Conservation (phyloP, 257 asterid species). For the Hygrophila difformis region DNA sequence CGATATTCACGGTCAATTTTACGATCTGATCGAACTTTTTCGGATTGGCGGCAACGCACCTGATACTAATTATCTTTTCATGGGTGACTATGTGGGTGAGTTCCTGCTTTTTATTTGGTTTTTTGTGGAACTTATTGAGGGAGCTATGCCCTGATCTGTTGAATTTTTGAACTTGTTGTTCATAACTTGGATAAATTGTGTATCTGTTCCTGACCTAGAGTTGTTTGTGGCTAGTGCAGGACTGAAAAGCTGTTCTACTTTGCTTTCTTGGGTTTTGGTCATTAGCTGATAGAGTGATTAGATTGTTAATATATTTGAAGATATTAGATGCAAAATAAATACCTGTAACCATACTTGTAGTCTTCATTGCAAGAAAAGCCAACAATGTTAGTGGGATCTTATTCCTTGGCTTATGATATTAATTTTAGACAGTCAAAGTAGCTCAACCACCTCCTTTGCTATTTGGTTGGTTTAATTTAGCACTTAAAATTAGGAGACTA, state of each 20-base stretch:
- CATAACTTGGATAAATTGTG: constrained; percentile 7
- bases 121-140: not conserved
- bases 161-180: not conserved
- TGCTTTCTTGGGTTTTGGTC: constrained; percentile 5
- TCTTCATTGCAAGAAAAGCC: not conserved
- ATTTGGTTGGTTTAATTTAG: constrained; percentile 2
- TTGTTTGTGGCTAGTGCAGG: constrained; percentile 3
- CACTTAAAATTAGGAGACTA: constrained; percentile 5
- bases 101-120: constrained; percentile 8
- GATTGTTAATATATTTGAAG: not conserved
- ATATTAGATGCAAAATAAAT: constrained; percentile 3
- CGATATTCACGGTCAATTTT: constrained; percentile 89
- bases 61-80: constrained; percentile 92
- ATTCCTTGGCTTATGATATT: not conserved
- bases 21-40: constrained; percentile 89
- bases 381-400: constrained; percentile 8
- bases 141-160: not conserved
- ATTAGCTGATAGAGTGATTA: constrained; percentile 3
- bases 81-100: constrained; percentile 97
- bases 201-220: not conserved
- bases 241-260: constrained; percentile 2
- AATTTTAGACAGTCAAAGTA: not conserved
- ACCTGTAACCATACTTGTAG: too few relatives aligned
- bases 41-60: constrained; percentile 90
- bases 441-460: constrained; percentile 7